A percentile compares a stretch with the other conserved stretches of the same genome.
Evolutionary conservation across 306 rosid genomes (phyloP).

Genomic region (Quercus alba): DNA sequence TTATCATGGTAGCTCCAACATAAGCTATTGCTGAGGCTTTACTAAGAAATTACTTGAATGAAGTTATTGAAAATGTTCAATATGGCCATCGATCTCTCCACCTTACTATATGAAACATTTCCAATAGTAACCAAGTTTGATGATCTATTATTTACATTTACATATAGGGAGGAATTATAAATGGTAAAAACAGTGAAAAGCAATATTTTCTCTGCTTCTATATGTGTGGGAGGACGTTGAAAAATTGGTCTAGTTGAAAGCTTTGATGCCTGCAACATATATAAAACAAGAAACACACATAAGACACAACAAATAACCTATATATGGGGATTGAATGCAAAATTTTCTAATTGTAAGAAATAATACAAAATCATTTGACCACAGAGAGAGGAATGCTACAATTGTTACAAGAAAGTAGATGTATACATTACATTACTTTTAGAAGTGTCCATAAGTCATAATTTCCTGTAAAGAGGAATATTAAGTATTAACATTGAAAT

Average conservation of each 20-base stretch:
- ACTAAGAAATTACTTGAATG: conserved; percentile 53
- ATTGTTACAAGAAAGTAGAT: neutral
- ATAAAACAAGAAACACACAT: conserved; percentile 15
- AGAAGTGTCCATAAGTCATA: neutral
- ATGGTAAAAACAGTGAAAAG: neutral
- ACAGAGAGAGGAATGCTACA: neutral
- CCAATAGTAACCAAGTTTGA: too few relatives aligned
- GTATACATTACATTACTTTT: neutral
- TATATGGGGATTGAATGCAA: neutral
- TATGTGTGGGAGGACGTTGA: conserved; percentile 28
- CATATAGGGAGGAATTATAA: too few relatives aligned
- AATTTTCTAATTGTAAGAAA: neutral
- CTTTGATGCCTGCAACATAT: conserved; percentile 55
- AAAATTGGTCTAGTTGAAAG: conserved; percentile 58
- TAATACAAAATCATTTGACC: too few relatives aligned
- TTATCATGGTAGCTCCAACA: too few relatives aligned
- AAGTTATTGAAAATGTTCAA: conserved; percentile 68
- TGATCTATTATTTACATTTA: too few relatives aligned
- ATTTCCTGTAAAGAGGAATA: neutral
- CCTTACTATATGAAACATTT: conserved; percentile 3
- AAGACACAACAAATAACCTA: neutral
- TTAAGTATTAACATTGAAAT: neutral
- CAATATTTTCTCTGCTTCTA: conserved; percentile 28
- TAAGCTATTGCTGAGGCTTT: neutral
- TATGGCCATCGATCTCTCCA: conserved; percentile 73